A percentile compares a stretch with the other conserved stretches of the same genome.
Evolutionary conservation across 2,329 filamentous ascomycete species (phyloP).

Genomic region (Arthrinium phaeospermum): DNA sequence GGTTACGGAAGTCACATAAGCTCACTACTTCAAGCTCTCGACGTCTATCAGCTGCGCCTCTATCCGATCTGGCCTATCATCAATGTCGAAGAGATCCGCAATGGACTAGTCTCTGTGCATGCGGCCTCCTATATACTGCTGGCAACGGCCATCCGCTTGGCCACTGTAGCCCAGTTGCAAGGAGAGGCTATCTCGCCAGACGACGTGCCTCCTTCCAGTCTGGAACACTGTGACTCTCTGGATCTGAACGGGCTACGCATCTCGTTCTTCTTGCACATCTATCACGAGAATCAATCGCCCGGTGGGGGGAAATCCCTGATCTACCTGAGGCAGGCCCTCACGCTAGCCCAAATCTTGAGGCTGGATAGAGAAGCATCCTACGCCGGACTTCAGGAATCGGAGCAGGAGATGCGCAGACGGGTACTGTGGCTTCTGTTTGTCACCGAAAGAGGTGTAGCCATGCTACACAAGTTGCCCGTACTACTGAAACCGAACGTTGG

Average conservation of each 20-base stretch:
- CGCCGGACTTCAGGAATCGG: constrained; percentile 38
- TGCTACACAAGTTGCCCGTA: constrained; percentile 55
- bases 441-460: constrained; percentile 55
- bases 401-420: constrained; percentile 52
- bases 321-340: constrained; percentile 57
- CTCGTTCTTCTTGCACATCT: constrained; percentile 58
- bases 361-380: constrained; percentile 53
- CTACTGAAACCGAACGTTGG: constrained; percentile 47
- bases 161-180: constrained; percentile 55
- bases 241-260: constrained; percentile 50
- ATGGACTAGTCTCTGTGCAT: constrained; percentile 43
- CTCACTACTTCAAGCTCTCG: constrained; percentile 41
- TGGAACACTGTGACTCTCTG: constrained; percentile 27
- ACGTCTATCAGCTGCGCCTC: constrained; percentile 54
- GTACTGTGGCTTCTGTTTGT: constrained; percentile 56
- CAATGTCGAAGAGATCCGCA: constrained; percentile 48
- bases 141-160: constrained; percentile 52
- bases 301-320: constrained; percentile 54
- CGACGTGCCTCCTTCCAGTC: constrained; percentile 22
- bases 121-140: constrained; percentile 37
- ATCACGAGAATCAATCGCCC: constrained; percentile 54
- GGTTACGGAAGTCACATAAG: not conserved
- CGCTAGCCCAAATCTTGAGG: constrained; percentile 54
- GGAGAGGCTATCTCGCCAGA: constrained; percentile 38
- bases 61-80: constrained; percentile 60